Conservation (phyloP, 352 stramenopile genomes). For the Globisporangium paroecandrum region DNA sequence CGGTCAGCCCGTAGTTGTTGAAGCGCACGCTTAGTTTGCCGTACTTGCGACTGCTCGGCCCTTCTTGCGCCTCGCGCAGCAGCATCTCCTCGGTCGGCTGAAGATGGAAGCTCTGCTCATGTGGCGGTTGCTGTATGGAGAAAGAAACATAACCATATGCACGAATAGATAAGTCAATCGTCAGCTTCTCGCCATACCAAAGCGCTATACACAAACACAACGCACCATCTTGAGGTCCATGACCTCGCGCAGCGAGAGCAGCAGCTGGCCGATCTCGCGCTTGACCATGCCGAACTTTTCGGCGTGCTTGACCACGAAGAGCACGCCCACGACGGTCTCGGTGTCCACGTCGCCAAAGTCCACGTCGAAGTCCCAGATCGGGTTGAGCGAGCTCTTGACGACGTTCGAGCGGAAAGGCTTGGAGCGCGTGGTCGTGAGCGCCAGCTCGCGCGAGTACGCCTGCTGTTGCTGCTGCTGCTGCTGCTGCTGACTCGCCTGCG, state of each 20-base stretch:
- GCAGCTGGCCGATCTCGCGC: constrained; percentile 64
- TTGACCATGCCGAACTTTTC: constrained; percentile 76
- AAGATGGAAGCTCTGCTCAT: constrained; percentile 53
- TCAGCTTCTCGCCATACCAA: not conserved
- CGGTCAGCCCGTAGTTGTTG: constrained; percentile 61
- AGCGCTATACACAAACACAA: not conserved
- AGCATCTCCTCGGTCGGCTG: constrained; percentile 61
- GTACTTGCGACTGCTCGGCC: constrained; percentile 58
- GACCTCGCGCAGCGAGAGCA: constrained; percentile 62
- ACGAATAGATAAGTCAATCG: not conserved
- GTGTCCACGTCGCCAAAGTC: constrained; percentile 77
- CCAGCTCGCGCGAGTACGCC: constrained; percentile 12
- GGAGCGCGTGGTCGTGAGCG: constrained; percentile 25
- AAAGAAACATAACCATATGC: constrained; percentile 1
- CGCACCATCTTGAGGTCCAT: constrained; percentile 71
- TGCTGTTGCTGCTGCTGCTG: constrained; percentile 7
- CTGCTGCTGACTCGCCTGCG: constrained; percentile 19
- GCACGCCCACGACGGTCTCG: constrained; percentile 59
- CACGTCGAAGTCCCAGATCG: constrained; percentile 79
- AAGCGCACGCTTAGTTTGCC: constrained; percentile 64
- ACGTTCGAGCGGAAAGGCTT: constrained; percentile 57
- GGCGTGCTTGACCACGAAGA: constrained; percentile 64
- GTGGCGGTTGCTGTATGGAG: constrained; percentile 42
- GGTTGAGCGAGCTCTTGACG: constrained; percentile 72
- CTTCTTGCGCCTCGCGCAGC: constrained; percentile 35